Conservation (phyloP, 2,329 filamentous ascomycete genomes). For the Pseudogymnoascus sp. region DNA sequence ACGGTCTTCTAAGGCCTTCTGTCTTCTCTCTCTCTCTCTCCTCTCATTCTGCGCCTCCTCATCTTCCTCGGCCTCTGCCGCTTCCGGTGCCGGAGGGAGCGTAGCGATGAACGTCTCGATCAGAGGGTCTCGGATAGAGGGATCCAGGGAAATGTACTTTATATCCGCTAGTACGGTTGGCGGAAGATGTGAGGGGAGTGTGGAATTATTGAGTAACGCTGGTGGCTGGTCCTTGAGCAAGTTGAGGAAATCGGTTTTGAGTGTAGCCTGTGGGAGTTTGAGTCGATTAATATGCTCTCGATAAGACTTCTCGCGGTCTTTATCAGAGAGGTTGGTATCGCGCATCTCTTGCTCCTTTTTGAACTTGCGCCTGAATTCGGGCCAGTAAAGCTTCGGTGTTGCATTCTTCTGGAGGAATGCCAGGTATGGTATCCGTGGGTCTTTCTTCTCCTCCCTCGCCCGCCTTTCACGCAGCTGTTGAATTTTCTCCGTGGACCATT, state of each 20-base stretch:
- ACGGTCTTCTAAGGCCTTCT: slow-evolving; percentile 57
- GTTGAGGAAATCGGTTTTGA: slow-evolving; percentile 60
- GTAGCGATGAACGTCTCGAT: slow-evolving; percentile 58
- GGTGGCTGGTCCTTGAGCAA: slow-evolving; percentile 55
- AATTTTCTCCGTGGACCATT: slow-evolving; percentile 74
- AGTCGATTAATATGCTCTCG: slow-evolving; percentile 62
- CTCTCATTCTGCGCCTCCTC: slow-evolving; percentile 42
- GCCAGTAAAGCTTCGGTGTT: slow-evolving; percentile 91
- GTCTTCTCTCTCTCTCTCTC: slow-evolving; percentile 48
- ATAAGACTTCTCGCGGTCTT: slow-evolving; percentile 72
- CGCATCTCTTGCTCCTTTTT: slow-evolving; percentile 75
- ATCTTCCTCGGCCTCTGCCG: slow-evolving; percentile 37
- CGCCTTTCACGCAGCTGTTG: slow-evolving; percentile 62
- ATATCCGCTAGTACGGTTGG: slow-evolving; percentile 54
- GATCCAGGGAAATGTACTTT: slow-evolving; percentile 59
- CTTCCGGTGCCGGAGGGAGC: slow-evolving; percentile 49
- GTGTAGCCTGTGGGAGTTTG: slow-evolving; percentile 54
- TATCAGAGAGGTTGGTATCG: slow-evolving; percentile 60
- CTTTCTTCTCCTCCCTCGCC: slow-evolving; percentile 67
- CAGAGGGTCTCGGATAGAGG: slow-evolving; percentile 52
- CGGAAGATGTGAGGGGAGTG: slow-evolving; percentile 49
- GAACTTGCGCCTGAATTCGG: slow-evolving; percentile 89
- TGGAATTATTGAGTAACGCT: slow-evolving; percentile 50
- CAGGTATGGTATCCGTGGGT: slow-evolving; percentile 76
- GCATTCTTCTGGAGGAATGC: slow-evolving; percentile 73